A percentile compares a stretch with the other conserved stretches of the same genome.
Conservation (phyloP, 2,329 filamentous ascomycete species). For the Drechslerella dactyloides region DNA sequence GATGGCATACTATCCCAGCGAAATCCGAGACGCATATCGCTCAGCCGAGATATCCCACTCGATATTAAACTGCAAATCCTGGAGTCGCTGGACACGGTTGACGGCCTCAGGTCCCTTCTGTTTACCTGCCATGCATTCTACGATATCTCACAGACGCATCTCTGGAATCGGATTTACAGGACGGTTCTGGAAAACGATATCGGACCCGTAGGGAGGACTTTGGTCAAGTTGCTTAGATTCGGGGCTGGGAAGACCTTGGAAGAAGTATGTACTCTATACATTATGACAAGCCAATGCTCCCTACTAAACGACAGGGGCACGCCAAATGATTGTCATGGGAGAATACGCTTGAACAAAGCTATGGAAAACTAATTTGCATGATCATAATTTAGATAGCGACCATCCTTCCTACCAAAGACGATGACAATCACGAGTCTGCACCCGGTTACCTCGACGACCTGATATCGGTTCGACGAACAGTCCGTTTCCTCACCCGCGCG, state of each 20-base stretch:
- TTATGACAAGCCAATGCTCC: too few relatives aligned
- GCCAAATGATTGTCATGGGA: too few relatives aligned
- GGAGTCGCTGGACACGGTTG: constrained; percentile 8
- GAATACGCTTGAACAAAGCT: too few relatives aligned
- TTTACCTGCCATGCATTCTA: constrained; percentile 29
- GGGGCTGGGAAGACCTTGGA: constrained; percentile 17
- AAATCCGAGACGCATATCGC: neutral
- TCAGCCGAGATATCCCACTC: constrained; percentile 12
- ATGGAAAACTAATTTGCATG: neutral
- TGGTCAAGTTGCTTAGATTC: constrained; percentile 34
- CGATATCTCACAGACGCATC: constrained; percentile 19
- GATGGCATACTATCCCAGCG: too few relatives aligned
- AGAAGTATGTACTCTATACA: constrained; percentile 16
- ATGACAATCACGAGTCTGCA: constrained; percentile 11
- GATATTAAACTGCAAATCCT: constrained; percentile 36
- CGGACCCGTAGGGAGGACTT: constrained; percentile 2
- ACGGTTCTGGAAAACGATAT: constrained; percentile 23
- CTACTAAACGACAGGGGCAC: too few relatives aligned
- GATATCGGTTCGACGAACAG: constrained; percentile 10
- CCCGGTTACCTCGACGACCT: constrained; percentile 16
- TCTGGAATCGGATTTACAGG: constrained; percentile 25
- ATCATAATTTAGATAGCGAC: constrained; percentile 10
- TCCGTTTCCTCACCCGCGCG: constrained; percentile 15
- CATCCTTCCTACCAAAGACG: constrained; percentile 12
- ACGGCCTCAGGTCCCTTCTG: constrained; percentile 10